These are phyloP conservation scores for Cicer judaicum DNA, from an alignment of 306 rosid genomes.

Conservation along the genomic window DNA sequence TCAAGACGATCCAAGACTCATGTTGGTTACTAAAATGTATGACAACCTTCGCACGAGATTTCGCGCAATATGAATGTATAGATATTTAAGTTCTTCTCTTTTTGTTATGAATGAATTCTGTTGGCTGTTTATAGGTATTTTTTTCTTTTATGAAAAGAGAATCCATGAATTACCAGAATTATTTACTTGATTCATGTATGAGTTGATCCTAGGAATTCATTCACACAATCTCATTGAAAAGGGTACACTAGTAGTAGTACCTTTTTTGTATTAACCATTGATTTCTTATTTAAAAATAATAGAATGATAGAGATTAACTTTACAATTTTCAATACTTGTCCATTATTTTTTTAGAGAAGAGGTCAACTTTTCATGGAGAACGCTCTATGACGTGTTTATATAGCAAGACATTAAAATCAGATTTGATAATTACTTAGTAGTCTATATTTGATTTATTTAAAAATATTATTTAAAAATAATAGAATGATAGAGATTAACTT, in stretches of 20 bases:
- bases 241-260: neutral
- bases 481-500: constrained; percentile 5
- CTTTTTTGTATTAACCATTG: neutral
- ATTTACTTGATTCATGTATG: constrained; percentile 33
- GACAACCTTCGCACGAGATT: constrained; percentile 52
- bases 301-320: constrained; percentile 5
- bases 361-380: neutral
- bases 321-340: neutral
- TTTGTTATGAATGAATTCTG: constrained; percentile 39
- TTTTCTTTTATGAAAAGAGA: constrained; percentile 19
- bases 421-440: no score
- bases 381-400: neutral
- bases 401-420: no score
- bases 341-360: neutral
- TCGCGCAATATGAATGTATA: constrained; percentile 26
- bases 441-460: no score
- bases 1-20: constrained; percentile 79
- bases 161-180: constrained; percentile 23
- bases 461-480: no score
- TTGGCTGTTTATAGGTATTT: constrained; percentile 31
- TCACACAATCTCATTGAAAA: constrained; percentile 11
- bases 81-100: constrained; percentile 4
- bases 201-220: constrained; percentile 27
- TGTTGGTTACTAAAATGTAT: constrained; percentile 53
- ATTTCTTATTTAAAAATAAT: constrained; percentile 13